Percentiles rank a stretch among this genome's conserved stretches.
These are phyloP conservation scores for Trametes pubescens DNA, from an alignment of 1,284 basidiomycete species.

Conservation along the genomic window DNA sequence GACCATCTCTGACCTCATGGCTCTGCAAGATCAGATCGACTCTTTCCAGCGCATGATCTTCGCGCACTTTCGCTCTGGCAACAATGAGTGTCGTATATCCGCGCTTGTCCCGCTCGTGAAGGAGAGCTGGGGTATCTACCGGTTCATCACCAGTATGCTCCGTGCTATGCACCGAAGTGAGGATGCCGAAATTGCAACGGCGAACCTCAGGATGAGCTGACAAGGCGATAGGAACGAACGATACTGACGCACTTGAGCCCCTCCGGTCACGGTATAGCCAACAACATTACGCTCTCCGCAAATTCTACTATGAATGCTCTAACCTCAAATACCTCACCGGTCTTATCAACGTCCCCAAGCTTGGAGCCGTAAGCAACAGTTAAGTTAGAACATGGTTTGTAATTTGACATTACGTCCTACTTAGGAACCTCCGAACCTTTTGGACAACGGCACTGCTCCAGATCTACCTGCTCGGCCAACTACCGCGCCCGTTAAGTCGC, in stretches of 20 bases:
- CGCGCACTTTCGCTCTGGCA: slow-evolving; percentile 89
- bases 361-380: slow-evolving; percentile 74
- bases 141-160: slow-evolving; percentile 97
- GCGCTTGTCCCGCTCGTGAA: slow-evolving; percentile 94
- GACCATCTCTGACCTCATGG: slow-evolving; percentile 96
- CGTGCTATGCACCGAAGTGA: slow-evolving; percentile 92
- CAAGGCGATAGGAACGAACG: slow-evolving; percentile 78
- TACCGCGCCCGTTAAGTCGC: slow-evolving; percentile 61
- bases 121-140: slow-evolving; percentile 97
- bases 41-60: slow-evolving; percentile 97
- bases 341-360: slow-evolving; percentile 95
- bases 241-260: slow-evolving; percentile 86
- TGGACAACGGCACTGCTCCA: slow-evolving; percentile 84
- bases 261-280: slow-evolving; percentile 85
- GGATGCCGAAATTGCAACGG: slow-evolving; percentile 29
- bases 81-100: slow-evolving; percentile 96
- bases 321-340: slow-evolving; percentile 96
- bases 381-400: slow-evolving; percentile 11
- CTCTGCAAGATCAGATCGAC: slow-evolving; percentile 95
- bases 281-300: slow-evolving; percentile 90
- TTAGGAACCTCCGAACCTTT: slow-evolving; percentile 93
- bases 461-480: slow-evolving; percentile 90
- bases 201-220: background rate
- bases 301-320: slow-evolving; percentile 98
- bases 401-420: background rate